phyloP scores from a whole-genome alignment of 805 yeast genomes.

The Monosporozyma aquatica region DNA sequence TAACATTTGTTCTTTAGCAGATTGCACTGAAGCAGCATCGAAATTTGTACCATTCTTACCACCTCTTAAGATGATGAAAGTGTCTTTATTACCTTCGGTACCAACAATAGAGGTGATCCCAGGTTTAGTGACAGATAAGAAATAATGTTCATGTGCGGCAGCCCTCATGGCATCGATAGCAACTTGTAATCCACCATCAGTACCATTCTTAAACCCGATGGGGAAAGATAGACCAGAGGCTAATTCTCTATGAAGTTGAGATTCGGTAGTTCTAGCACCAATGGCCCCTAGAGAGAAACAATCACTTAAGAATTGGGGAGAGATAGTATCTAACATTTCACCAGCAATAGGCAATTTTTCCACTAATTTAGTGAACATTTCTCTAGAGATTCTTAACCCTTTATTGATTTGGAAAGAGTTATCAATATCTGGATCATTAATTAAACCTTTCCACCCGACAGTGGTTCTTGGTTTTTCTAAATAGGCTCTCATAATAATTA shows the following conservation, averaged over 20 bases:
- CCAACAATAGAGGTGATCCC: constrained; percentile 95
- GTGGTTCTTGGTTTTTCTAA: constrained; percentile 97
- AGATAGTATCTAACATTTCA: constrained; percentile 95
- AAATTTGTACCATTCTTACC: constrained; percentile 90
- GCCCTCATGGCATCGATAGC: constrained; percentile 92
- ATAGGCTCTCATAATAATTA: constrained; percentile 94
- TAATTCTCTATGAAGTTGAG: constrained; percentile 92
- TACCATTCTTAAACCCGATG: constrained; percentile 95
- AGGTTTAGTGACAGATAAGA: constrained; percentile 88
- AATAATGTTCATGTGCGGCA: constrained; percentile 88
- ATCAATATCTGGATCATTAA: constrained; percentile 94
- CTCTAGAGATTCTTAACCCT: constrained; percentile 83
- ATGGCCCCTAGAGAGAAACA: constrained; percentile 94
- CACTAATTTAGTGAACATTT: constrained; percentile 76
- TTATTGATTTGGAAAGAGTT: constrained; percentile 89
- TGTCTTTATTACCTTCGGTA: constrained; percentile 85
- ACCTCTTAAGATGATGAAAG: constrained; percentile 90
- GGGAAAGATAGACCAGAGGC: constrained; percentile 98
- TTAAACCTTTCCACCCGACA: constrained; percentile 98
- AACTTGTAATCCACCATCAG: constrained; percentile 91
- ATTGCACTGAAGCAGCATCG: constrained; percentile 64
- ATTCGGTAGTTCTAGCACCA: constrained; percentile 98
- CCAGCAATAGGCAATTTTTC: constrained; percentile 86
- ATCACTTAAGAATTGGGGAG: constrained; percentile 92
- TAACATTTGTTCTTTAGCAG: constrained; percentile 52